These are phyloP conservation scores for Myxozyma geophila DNA, from an alignment of 805 yeast species.

Conservation along the genomic window DNA sequence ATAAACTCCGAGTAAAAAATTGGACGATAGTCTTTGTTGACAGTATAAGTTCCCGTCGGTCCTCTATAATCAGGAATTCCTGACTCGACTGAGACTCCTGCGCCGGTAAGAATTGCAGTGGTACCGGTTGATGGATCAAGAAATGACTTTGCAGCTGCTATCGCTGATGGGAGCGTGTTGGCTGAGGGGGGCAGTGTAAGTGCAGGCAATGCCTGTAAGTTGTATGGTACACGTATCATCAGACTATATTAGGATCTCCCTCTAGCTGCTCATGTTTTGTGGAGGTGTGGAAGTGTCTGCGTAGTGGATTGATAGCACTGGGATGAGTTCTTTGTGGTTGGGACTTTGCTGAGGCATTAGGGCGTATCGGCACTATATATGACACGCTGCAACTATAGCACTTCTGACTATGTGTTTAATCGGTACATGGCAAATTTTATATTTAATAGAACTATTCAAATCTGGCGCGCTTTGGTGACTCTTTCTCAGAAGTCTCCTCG, in stretches of 20 bases:
- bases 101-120: conserved; percentile 40
- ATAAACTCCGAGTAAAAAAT: conserved; percentile 41
- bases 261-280: neutral
- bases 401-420: too few relatives aligned
- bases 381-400: too few relatives aligned
- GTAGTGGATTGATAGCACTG: too few relatives aligned
- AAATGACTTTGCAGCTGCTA: conserved; percentile 22
- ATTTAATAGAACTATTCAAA: neutral
- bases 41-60: conserved; percentile 41
- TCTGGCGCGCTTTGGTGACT: neutral
- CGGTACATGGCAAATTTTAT: too few relatives aligned
- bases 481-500: neutral
- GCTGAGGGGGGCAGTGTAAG: conserved; percentile 28
- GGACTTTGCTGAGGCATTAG: too few relatives aligned
- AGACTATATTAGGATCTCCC: neutral
- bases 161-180: conserved; percentile 22
- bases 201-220: conserved; percentile 22
- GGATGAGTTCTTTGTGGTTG: too few relatives aligned
- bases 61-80: conserved; percentile 44
- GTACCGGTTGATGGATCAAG: conserved; percentile 31
- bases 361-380: too few relatives aligned
- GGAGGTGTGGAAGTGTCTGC: too few relatives aligned
- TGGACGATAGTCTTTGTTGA: conserved; percentile 39
- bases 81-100: conserved; percentile 42
- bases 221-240: conserved; percentile 35